phyloP scores from a whole-genome alignment of 495 filamentous ascomycete species.

The Podospora bellae-mahoneyi region DNA sequence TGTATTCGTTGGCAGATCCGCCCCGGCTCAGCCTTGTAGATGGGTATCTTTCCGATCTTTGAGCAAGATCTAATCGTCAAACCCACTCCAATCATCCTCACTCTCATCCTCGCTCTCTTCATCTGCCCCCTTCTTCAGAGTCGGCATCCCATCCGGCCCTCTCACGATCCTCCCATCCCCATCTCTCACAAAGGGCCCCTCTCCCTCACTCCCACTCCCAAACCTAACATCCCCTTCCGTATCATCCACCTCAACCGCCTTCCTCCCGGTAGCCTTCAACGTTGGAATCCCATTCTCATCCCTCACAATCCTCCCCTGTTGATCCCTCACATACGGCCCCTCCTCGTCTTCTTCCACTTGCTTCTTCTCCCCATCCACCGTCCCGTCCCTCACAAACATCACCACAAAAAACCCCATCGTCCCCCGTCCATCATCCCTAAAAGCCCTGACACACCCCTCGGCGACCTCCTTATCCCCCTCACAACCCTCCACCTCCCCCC shows the following conservation, averaged over 20 bases:
- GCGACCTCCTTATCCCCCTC: conserved; percentile 39
- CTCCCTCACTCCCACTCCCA: conserved; percentile 15
- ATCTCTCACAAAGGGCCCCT: conserved; percentile 33
- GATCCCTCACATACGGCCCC: conserved; percentile 40
- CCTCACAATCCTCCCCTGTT: conserved; percentile 37
- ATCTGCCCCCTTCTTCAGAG: conserved; percentile 29
- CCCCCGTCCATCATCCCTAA: conserved; percentile 74
- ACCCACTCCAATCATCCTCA: conserved; percentile 48
- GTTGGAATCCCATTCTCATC: conserved; percentile 40
- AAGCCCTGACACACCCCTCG: conserved; percentile 76
- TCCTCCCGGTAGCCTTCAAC: conserved; percentile 33
- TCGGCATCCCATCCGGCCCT: conserved; percentile 37
- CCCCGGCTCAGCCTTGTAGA: not conserved
- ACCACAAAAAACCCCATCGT: conserved; percentile 51
- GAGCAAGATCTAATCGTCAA: conserved; percentile 37
- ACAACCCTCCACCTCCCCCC: conserved; percentile 71
- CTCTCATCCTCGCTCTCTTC: conserved; percentile 20
- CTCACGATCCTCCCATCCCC: conserved; percentile 35
- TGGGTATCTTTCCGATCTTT: not conserved
- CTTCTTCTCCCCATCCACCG: conserved; percentile 18
- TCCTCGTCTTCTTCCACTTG: conserved; percentile 23
- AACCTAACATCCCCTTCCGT: conserved; percentile 24
- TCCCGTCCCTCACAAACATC: conserved; percentile 43
- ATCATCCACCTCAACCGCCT: conserved; percentile 24
- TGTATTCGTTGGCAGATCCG: not conserved